Percentiles rank a stretch among this genome's conserved stretches.
Evolutionary conservation across 495 filamentous ascomycete genomes (phyloP).

Genomic region (Penicillium canescens): DNA sequence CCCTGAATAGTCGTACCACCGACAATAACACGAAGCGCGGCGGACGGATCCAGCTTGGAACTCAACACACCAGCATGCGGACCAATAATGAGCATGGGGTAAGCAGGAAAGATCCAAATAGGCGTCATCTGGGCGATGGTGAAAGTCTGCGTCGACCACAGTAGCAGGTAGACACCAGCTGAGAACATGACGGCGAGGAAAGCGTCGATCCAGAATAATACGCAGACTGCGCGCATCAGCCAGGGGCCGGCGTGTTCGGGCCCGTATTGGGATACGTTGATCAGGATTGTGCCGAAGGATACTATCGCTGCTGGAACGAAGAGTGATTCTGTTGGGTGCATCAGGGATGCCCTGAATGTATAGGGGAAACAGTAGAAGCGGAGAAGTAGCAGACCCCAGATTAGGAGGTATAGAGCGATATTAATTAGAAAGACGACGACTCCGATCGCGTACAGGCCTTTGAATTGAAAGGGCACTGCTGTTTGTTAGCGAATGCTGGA

Average conservation of each 20-base stretch:
- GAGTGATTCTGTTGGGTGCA: constrained; percentile 77
- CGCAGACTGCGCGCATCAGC: constrained; percentile 61
- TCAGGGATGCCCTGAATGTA: constrained; percentile 69
- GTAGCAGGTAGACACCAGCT: constrained; percentile 69
- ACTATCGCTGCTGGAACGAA: constrained; percentile 77
- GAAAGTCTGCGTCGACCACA: constrained; percentile 74
- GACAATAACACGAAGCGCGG: constrained; percentile 63
- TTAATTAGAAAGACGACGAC: constrained; percentile 76
- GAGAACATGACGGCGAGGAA: constrained; percentile 62
- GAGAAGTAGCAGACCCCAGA: constrained; percentile 63
- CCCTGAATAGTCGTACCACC: constrained; percentile 75
- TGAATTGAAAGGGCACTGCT: constrained; percentile 67
- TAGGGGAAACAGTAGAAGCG: constrained; percentile 72
- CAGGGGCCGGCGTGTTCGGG: constrained; percentile 64
- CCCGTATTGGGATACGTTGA: constrained; percentile 80
- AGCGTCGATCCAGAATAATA: constrained; percentile 76
- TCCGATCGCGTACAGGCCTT: constrained; percentile 70
- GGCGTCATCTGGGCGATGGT: constrained; percentile 88
- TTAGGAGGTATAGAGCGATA: constrained; percentile 68
- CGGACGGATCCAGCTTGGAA: constrained; percentile 41
- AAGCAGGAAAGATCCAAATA: constrained; percentile 89
- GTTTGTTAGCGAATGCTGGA: not conserved
- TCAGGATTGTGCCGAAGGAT: constrained; percentile 71
- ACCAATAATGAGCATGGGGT: constrained; percentile 78
- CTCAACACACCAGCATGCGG: constrained; percentile 72